Evolutionary conservation across 75 land plant genomes (phyloP).

Genomic region (Cupressus sempervirens): DNA sequence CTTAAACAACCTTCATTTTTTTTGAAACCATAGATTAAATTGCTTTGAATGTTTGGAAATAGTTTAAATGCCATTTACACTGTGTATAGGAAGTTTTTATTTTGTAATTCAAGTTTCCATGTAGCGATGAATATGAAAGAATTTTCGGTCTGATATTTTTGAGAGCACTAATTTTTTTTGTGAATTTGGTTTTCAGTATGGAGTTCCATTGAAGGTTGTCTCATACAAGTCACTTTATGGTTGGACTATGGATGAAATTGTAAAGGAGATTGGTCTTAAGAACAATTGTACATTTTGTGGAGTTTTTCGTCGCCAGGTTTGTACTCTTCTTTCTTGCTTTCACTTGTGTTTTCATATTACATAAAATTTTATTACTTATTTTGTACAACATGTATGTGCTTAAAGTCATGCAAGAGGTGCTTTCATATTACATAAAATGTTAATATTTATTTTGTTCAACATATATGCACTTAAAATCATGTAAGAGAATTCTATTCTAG

Average conservation of each 20-base stretch:
- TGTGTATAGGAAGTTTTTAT: not conserved
- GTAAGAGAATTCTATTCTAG: not conserved
- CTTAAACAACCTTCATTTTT: not conserved
- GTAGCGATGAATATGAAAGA: not conserved
- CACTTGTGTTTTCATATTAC: not conserved
- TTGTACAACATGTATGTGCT: not conserved
- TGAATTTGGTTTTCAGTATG: conserved; percentile 60
- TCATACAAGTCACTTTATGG: conserved; percentile 96
- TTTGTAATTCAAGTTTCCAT: not conserved
- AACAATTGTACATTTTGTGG: conserved; percentile 99
- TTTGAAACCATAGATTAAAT: not conserved
- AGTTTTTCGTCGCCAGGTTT: conserved; percentile 95
- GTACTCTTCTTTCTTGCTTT: not conserved
- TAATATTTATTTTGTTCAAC: not conserved
- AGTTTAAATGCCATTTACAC: not conserved
- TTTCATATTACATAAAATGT: not conserved
- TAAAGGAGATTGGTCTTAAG: conserved; percentile 85
- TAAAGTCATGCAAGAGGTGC: not conserved
- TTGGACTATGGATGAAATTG: conserved; percentile 99
- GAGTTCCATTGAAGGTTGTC: conserved; percentile 83
- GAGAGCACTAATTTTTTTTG: not conserved
- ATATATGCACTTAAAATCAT: not conserved
- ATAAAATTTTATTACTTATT: not conserved
- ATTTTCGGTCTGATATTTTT: not conserved
- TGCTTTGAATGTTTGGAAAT: not conserved